These are phyloP conservation scores for Nannochloris sp. DNA, from an alignment of 139 green algal genomes.

Conservation along the genomic window DNA sequence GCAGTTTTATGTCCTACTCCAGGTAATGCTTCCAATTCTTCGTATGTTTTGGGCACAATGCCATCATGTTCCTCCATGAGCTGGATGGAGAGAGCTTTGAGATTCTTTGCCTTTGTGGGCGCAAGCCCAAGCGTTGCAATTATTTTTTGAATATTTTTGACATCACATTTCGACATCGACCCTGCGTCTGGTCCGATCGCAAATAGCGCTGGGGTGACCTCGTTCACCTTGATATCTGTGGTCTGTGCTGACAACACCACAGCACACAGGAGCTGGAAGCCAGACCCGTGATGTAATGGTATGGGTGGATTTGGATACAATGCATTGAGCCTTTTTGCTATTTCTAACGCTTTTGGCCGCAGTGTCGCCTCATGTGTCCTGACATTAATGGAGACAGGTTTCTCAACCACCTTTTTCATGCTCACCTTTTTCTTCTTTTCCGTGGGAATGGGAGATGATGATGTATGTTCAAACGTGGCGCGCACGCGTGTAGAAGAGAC, in stretches of 20 bases:
- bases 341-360: slow-evolving; percentile 39
- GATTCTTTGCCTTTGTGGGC: slow-evolving; percentile 76
- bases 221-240: slow-evolving; percentile 71
- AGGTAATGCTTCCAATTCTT: slow-evolving; percentile 68
- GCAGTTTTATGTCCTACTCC: slow-evolving; percentile 78
- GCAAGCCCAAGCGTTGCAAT: slow-evolving; percentile 73
- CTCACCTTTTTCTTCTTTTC: background rate
- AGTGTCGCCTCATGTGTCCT: slow-evolving; percentile 2
- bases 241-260: slow-evolving; percentile 70
- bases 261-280: slow-evolving; percentile 74
- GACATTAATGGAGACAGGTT: slow-evolving; percentile 10
- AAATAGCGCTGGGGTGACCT: slow-evolving; percentile 62
- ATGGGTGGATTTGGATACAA: slow-evolving; percentile 63
- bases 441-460: background rate
- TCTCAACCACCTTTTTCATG: background rate
- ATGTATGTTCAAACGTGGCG: too few relatives aligned
- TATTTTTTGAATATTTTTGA: slow-evolving; percentile 35
- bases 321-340: slow-evolving; percentile 44
- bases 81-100: slow-evolving; percentile 37
- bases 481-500: too few relatives aligned
- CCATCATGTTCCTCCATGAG: slow-evolving; percentile 59
- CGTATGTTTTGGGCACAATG: slow-evolving; percentile 56
- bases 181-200: slow-evolving; percentile 34
- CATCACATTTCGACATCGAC: slow-evolving; percentile 38
- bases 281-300: slow-evolving; percentile 50